A percentile compares a stretch with the other conserved stretches of the same genome.
Evolutionary conservation across 1,284 basidiomycete species (phyloP).

Genomic region (Termitomyces sp.): DNA sequence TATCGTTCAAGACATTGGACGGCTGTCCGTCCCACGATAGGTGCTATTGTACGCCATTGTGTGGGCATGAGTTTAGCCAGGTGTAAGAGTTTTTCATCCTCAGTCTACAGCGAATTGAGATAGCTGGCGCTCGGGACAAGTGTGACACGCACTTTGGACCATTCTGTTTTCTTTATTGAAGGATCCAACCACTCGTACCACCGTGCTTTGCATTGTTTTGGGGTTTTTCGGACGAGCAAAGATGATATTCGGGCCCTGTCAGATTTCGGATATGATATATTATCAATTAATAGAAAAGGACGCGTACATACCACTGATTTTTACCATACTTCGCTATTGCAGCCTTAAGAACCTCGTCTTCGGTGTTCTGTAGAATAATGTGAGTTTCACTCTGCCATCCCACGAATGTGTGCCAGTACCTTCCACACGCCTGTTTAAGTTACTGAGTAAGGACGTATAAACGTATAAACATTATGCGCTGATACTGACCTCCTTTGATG

Average conservation of each 20-base stretch:
- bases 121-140: not conserved
- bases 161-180: slow-evolving; percentile 99
- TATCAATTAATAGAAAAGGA: not conserved
- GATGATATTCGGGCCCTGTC: slow-evolving; percentile 96
- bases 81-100: slow-evolving; percentile 98
- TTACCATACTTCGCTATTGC: slow-evolving; percentile 98
- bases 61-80: slow-evolving; percentile 99
- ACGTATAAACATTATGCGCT: not conserved
- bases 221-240: slow-evolving; percentile 95
- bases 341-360: slow-evolving; percentile 95
- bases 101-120: slow-evolving; percentile 49
- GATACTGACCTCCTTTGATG: slow-evolving; percentile 77
- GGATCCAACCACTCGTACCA: slow-evolving; percentile 99
- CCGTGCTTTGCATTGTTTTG: slow-evolving; percentile 98
- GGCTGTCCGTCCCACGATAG: slow-evolving; percentile 97
- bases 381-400: slow-evolving; percentile 11
- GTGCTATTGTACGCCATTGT: slow-evolving; percentile 99
- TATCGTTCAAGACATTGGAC: slow-evolving; percentile 98
- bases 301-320: slow-evolving; percentile 78
- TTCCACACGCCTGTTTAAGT: slow-evolving; percentile 61
- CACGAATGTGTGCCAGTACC: slow-evolving; percentile 29
- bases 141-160: slow-evolving; percentile 75
- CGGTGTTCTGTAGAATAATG: slow-evolving; percentile 63
- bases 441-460: slow-evolving; percentile 5
- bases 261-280: not conserved